Evolutionary conservation across 441 rosid genomes (phyloP).

Genomic region (Jatropha podagrica): DNA sequence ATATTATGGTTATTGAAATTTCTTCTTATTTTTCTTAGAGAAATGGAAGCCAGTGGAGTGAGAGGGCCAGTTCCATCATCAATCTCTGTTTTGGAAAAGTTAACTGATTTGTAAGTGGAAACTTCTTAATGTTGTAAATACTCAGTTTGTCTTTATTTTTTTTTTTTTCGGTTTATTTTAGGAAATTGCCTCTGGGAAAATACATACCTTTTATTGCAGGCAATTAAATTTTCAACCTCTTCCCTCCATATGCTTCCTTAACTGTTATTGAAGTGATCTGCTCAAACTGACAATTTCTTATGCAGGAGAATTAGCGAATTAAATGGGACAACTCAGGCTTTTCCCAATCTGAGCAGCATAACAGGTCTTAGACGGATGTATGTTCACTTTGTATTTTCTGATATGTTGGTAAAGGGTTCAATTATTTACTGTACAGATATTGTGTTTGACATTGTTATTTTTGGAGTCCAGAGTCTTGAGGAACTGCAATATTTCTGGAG

Average conservation of each 20-base stretch:
- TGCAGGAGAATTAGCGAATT: constrained; percentile 17
- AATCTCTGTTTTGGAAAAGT: constrained; percentile 40
- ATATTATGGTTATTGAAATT: background rate
- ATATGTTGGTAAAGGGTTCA: background rate
- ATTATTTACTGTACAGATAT: background rate
- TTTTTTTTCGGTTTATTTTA: background rate
- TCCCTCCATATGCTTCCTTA: background rate
- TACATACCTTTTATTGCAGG: background rate
- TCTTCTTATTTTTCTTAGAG: constrained; percentile 28
- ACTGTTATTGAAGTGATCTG: background rate
- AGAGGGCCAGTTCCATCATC: constrained; percentile 58
- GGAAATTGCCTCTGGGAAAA: background rate
- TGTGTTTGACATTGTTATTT: background rate
- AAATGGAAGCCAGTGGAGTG: constrained; percentile 66
- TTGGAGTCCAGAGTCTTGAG: constrained; percentile 29
- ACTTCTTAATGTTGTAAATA: background rate
- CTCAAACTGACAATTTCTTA: background rate
- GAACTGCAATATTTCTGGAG: constrained; percentile 32
- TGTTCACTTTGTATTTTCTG: constrained; percentile 5
- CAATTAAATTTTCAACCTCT: background rate
- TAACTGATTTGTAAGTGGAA: constrained; percentile 50
- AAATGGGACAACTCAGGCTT: constrained; percentile 2
- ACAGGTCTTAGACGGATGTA: constrained; percentile 20
- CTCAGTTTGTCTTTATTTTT: background rate
- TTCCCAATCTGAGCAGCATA: constrained; percentile 20